Evolutionary conservation across 495 filamentous ascomycete genomes (phyloP), one percentile per base, ranked within the genome.

Genomic region (Durotheca rogersii): DNA sequence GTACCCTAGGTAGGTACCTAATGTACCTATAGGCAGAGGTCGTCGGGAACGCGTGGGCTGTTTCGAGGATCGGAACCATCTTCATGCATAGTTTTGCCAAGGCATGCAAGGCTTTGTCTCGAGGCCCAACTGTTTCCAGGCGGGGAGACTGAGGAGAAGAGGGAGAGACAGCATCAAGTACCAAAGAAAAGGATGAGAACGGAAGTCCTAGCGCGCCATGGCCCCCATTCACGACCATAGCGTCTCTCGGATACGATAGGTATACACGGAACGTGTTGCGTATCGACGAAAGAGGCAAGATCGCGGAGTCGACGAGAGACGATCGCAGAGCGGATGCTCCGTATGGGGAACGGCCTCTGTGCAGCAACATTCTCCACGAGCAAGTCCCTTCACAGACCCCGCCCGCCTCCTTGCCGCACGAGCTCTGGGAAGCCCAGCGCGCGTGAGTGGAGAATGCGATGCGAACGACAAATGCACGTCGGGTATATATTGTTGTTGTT

Each of bases 1-100:
- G 23, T 27, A 27, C 23, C 23, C 9, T 40, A 27, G 6, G 23
- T 18, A 20, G 18, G 27, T 15, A 19, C 17, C 21, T n/a, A n/a
- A n/a, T n/a, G n/a, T n/a, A n/a, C n/a, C n/a, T n/a, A n/a, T n/a
- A n/a, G n/a, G n/a, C n/a, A n/a, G n/a, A n/a, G n/a, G n/a, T n/a
- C n/a, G n/a, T n/a, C 16, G 25, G 18, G 38, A 58, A 57, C 53
- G 53, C 53, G 53, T 51, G 43, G 33, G 15, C 47, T 21, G 53
- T 51, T 51, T 56, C 53, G 46, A 41, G 41, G 47, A 56, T 56
- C 53, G 14, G 17, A 44, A 37, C 17, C 23, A 4, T 9, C 4
- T 27, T 41, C 48, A 58, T 48, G 48, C 54, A n/a, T n/a, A 47
- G 15, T 35, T 25, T 31, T 41, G 15, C 23, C 30, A 12, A 17